Conservation (phyloP, 2,329 filamentous ascomycete species). For the Periconia sp. region DNA sequence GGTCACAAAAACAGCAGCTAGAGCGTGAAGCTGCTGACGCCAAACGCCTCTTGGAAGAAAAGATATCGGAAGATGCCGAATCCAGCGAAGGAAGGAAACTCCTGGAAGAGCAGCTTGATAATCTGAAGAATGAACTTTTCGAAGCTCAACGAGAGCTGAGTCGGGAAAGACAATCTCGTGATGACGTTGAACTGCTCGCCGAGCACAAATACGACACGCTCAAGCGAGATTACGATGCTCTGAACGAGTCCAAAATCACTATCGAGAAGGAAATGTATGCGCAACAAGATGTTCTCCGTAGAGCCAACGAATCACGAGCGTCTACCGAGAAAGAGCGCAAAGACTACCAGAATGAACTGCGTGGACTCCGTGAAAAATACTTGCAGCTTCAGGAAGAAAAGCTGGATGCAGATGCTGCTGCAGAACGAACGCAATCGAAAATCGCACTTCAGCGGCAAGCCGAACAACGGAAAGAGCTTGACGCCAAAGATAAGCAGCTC, state of each 20-base stretch:
- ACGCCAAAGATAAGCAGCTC: constrained; percentile 74
- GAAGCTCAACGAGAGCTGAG: constrained; percentile 85
- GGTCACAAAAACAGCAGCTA: constrained; percentile 78
- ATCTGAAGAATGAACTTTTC: constrained; percentile 83
- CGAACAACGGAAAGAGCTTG: constrained; percentile 76
- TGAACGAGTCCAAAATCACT: constrained; percentile 94
- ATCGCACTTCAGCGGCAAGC: constrained; percentile 79
- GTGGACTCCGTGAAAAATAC: constrained; percentile 79
- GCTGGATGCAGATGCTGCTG: constrained; percentile 75
- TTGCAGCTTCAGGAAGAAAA: constrained; percentile 83
- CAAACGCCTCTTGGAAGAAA: constrained; percentile 80
- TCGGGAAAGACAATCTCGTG: constrained; percentile 86
- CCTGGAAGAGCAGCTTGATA: constrained; percentile 82
- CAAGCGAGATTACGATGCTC: constrained; percentile 78
- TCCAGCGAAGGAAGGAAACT: constrained; percentile 77
- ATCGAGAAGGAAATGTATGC: constrained; percentile 98
- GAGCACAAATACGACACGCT: constrained; percentile 85
- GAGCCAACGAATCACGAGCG: constrained; percentile 78
- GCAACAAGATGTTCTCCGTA: constrained; percentile 86
- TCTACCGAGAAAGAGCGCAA: constrained; percentile 85
- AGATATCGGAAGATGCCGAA: constrained; percentile 86
- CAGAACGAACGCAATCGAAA: constrained; percentile 76
- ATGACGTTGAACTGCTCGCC: constrained; percentile 86
- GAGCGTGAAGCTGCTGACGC: constrained; percentile 88
- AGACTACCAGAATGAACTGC: constrained; percentile 83